Evolutionary conservation across 2,329 filamentous ascomycete species (phyloP), one percentile per base, ranked within the genome.

Genomic region (Botrytis fabae): DNA sequence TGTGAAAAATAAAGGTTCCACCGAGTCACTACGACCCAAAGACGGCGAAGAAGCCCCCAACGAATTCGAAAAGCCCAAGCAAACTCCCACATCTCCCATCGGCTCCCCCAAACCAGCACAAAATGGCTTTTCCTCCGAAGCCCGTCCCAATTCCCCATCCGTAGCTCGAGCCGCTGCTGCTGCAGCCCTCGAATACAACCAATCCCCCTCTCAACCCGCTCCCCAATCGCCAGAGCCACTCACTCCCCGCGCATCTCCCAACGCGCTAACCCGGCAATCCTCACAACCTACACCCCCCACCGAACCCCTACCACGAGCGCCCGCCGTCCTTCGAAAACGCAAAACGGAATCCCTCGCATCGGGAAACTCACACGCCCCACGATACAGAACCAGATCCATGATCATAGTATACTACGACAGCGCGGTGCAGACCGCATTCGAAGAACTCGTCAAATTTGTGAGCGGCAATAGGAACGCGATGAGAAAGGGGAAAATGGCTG

Each of bases 401-500:
- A 91, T 95, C 64, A 91, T 96, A 59, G 92, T 98, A n/a, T 95
- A 94, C 82, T 98, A 98, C 80, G 95, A 98, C 80, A 93, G 92
- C 77, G 91, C 93, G 75, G 91, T 97, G 5, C 94, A 98, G 80
- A 89, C 89, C 69, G 90, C 91, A 57, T 94, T 98, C 76, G 94
- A 97, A 78, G 87, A 91, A 72, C 84, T 97, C 68, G 94, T 97
- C 73, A 91, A 93, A 75, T 92, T 92, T 72, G 90, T 98, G 51
- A 93, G 93, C 8, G 89, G 89, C 1, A 93, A 92, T 68, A 87
- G 95, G 73, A 97, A 97, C 82, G 86, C 93, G 76, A 91, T 98
- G 81, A 91, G 95, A 66, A 97, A 95, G 82, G 93, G 92, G 70
- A 96, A 93, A 83, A 93, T 94, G 91, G 92, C 93, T 70, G 90